Evolutionary conservation across 139 green algal genomes (phyloP), one percentile per base, ranked within the genome.

Genomic region (Coelastrella sp.): DNA sequence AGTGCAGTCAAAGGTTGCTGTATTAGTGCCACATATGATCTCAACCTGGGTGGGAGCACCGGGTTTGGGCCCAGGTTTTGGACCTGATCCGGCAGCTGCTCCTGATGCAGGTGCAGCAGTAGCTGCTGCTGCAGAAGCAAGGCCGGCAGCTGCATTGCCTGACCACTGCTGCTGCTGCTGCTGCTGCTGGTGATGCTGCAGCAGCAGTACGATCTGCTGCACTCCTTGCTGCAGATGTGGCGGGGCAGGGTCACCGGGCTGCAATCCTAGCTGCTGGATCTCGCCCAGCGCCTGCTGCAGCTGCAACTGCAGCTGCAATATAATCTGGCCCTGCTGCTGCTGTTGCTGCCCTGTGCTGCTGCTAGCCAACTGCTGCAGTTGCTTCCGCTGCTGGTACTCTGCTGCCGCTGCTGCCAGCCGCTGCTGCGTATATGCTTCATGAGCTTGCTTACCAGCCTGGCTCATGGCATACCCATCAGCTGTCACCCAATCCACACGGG

Each of bases 11-110:
- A 97, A 96, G 7, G n/a, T 73, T 3, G 88, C 96, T 14, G 17
- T 78, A 56, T 95, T 23, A 73, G 66, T 79, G 88, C 94, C 95
- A 89, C 96, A 98, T 16, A 97, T 84, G 6, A 98, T 81, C 0
- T 92, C 83, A 7, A 98, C 94, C 68, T 84, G 60, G 7, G 81
- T 71, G 19, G 90, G 95, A 73, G 91, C 90, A 73, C 90, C 83
- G 22, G 73, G 82, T 17, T 78, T 80, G 16, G 90, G 92, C 22
- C 89, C 88, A 7, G 91, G 59, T 11, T 23, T 14, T 60, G 84
- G 23, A 22, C 76, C 83, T 89, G 73, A 17, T 89, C 57, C 80
- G 10, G 80, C 84, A 84, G 58, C 85, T 23, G 19, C 73, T 47
- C 8, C 83, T 7, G 65, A 5, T 60, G 77, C 83, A 73, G 73